These are phyloP conservation scores for Poa annua DNA, from an alignment of 176 grass and related monocot genomes.

Conservation along the genomic window DNA sequence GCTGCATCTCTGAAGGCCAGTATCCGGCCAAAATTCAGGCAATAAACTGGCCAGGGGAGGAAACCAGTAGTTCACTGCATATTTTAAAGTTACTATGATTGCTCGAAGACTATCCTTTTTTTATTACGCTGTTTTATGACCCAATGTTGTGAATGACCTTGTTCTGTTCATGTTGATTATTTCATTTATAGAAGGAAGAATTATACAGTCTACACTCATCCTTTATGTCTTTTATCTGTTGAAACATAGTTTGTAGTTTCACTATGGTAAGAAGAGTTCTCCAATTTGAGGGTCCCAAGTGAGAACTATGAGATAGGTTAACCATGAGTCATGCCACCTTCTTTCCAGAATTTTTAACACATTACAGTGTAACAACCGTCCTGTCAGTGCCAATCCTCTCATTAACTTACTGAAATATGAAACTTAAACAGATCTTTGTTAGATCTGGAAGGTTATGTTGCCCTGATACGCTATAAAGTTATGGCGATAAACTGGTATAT, in stretches of 20 bases:
- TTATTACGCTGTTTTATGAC: conserved; percentile 5
- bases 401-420: conserved; percentile 26
- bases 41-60: not conserved
- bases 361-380: not conserved
- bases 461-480: not conserved
- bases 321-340: conserved; percentile 13
- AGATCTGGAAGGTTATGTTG: not conserved
- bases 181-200: conserved; percentile 16
- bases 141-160: not conserved
- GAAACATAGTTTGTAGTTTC: conserved; percentile 23
- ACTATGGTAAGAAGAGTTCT: conserved; percentile 11
- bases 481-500: conserved; percentile 3
- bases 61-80: not conserved
- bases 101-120: conserved; percentile 7
- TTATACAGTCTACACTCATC: not conserved
- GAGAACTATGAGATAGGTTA: conserved; percentile 25
- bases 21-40: conserved; percentile 21
- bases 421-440: conserved; percentile 27
- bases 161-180: conserved; percentile 1
- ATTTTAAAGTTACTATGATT: conserved; percentile 9
- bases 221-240: conserved; percentile 21
- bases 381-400: conserved; percentile 11
- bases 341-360: conserved; percentile 31
- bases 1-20: not conserved
- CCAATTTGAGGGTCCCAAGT: conserved; percentile 24